Base-by-base conservation (phyloP, 306 rosid genomes). In the Citrullus mucosospermus region DNA sequence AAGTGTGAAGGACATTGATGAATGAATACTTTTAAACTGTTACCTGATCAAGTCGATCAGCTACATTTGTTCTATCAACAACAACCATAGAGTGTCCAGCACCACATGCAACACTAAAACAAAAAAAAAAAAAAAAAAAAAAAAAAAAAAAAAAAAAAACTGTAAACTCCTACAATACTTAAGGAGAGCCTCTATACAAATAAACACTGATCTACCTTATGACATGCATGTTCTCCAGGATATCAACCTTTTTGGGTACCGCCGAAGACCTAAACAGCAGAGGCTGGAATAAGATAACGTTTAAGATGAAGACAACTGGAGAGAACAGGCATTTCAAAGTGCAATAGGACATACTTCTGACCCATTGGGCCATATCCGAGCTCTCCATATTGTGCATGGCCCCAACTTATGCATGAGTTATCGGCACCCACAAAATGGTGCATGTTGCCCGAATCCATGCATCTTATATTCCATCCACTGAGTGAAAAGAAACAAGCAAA, bases 391-490 rank as follows among this genome's bases (percentile, higher is more conserved):
- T 95, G 97, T 82, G 99, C 99, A 32, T 86, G 96, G 78, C 99
- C 99, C 99, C 99, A 95, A 78, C 99, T 95, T 70, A 95, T 95
- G 88, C 99, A 95, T 6, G 99, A 95, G 77, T 88, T 82, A 83
- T 95, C 99, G 71, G 99, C 99, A 83, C 98, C 99, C 59, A 95
- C 99, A 81, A 92, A 95, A 85, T 92, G 96, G 85, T 95, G 99
- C 99, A 95, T 86, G 69, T 61, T 84, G 61, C 99, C 99, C 59
- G 99, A 95, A 88, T 95, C 97, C 99, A 95, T 95, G 92, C 98
- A 92, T 44, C 97, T 91, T 81, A 95, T 41, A 82, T 95, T 91
- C 99, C 99, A 95, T 71, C 97, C 99, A 81, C 99, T 95, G 78
- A 72, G 60, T 77, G 13, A 78, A 56, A 77, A 51, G 25, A 59